phyloP scores from a whole-genome alignment of 345 rosid genomes.

The Gossypium thurberi region DNA sequence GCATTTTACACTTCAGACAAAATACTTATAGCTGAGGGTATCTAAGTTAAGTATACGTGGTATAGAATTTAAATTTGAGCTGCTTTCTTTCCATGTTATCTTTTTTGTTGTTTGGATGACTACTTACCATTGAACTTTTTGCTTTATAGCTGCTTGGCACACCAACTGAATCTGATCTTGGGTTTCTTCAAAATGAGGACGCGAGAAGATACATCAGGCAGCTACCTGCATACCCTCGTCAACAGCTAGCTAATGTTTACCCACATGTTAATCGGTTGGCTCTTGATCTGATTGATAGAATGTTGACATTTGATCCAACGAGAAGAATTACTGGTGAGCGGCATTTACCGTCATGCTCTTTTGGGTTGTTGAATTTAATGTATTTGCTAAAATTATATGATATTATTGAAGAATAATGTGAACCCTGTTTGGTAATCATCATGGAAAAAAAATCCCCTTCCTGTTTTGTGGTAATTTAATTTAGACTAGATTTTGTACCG shows the following conservation, averaged over 20 bases:
- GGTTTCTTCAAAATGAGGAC: slow-evolving; percentile 71
- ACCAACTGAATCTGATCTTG: slow-evolving; percentile 85
- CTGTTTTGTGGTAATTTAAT: background rate
- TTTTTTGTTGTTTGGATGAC: background rate
- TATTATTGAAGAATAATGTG: background rate
- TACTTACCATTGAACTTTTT: slow-evolving; percentile 17
- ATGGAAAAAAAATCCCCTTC: background rate
- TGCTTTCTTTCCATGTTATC: background rate
- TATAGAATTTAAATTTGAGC: background rate
- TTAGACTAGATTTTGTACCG: background rate
- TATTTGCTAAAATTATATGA: background rate
- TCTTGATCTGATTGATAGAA: slow-evolving; percentile 73
- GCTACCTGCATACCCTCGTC: slow-evolving; percentile 63
- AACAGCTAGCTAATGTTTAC: slow-evolving; percentile 50
- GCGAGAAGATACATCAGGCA: slow-evolving; percentile 79
- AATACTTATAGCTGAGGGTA: background rate
- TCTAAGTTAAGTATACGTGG: background rate
- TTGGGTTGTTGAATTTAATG: background rate
- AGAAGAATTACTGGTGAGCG: slow-evolving; percentile 85
- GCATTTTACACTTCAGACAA: background rate
- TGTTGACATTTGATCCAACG: slow-evolving; percentile 90
- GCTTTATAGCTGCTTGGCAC: slow-evolving; percentile 79
- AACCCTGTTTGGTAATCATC: background rate
- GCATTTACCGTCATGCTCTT: background rate
- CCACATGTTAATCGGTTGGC: slow-evolving; percentile 73